Conservation (phyloP, 495 filamentous ascomycete genomes). For the Penicillium pulvis region DNA sequence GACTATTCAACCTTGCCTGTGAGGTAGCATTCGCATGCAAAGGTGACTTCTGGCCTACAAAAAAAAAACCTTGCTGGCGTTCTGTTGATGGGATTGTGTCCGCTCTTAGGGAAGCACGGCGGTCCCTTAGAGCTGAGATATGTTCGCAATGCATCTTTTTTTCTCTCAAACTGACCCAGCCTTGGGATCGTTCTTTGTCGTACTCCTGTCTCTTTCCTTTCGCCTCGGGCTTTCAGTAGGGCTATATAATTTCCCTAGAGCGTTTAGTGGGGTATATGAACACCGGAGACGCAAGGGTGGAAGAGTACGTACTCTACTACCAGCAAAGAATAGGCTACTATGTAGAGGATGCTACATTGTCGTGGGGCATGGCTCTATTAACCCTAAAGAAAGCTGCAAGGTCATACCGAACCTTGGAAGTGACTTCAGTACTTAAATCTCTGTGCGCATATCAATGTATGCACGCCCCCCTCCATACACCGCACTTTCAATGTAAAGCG, state of each 20-base stretch:
- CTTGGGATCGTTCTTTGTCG: background rate
- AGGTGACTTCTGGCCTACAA: constrained; percentile 7
- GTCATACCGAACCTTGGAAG: background rate
- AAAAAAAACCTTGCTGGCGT: constrained; percentile 28
- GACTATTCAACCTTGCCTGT: constrained; percentile 5
- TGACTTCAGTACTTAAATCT: background rate
- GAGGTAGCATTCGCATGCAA: constrained; percentile 23
- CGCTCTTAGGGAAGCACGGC: constrained; percentile 21
- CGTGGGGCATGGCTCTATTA: background rate
- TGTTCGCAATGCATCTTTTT: constrained; percentile 19
- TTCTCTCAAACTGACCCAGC: background rate
- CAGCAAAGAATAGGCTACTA: no score
- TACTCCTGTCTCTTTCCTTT: background rate
- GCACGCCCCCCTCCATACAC: background rate
- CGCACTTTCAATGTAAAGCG: background rate
- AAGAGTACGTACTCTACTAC: background rate
- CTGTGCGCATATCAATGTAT: background rate
- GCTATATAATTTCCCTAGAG: no score
- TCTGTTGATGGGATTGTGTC: constrained; percentile 16
- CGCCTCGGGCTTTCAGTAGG: no score
- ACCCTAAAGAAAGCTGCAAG: background rate
- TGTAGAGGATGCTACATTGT: background rate
- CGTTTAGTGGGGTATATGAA: background rate
- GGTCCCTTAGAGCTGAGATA: constrained; percentile 19
- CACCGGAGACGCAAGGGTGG: background rate